Evolutionary conservation across 495 filamentous ascomycete species (phyloP), one percentile per base, ranked within the genome.

Genomic region (Aspergillus hancockii): DNA sequence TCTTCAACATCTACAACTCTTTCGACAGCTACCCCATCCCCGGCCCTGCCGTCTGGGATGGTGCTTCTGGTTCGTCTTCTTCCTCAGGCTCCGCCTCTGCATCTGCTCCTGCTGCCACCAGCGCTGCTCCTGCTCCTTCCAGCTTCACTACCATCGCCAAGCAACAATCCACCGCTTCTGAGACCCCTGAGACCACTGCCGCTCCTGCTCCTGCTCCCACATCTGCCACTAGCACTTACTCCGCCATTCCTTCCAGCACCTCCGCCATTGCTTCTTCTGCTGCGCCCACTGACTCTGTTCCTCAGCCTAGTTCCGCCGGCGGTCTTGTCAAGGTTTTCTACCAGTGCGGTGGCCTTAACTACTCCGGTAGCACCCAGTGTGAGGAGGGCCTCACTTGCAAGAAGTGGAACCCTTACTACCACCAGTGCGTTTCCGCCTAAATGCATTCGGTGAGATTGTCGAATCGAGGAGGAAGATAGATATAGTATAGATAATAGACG

Each of bases 371-470:
- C 40, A 58, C 58, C 16, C 28, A 40, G 52, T 67, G 64, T 25
- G 64, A 53, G 3, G 40, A 22, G 18, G 61, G 61, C 10, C 54
- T 61, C 14, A 47, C 52, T 21, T 67, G 64, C 64, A 62, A 67
- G 61, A 38, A 67, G 55, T 67, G 61, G 61, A 67, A 67, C 64
- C 55, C 58, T 21, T 67, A 60, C 58, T 67, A 67, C 58, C 59
- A 59, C 61, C 64, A 67, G 61, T 67, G 64, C 36, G 38, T 67
- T 41, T 34, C 49, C n/a, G 31, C 30, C 16, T 62, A 58, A 46
- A 54, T 52, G 54, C 16, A 16, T 41, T 18, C 14, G 45, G 16
- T 10, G 21, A 14, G 41, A 8, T 21, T 56, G 8, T 9, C 21
- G 36, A 1, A 1, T 36, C n/a, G 28, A 53, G 31, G 30, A 30